Evolutionary conservation across 2,329 filamentous ascomycete genomes (phyloP), one percentile per base, ranked within the genome.

Genomic region (Penicillium sclerotiorum): DNA sequence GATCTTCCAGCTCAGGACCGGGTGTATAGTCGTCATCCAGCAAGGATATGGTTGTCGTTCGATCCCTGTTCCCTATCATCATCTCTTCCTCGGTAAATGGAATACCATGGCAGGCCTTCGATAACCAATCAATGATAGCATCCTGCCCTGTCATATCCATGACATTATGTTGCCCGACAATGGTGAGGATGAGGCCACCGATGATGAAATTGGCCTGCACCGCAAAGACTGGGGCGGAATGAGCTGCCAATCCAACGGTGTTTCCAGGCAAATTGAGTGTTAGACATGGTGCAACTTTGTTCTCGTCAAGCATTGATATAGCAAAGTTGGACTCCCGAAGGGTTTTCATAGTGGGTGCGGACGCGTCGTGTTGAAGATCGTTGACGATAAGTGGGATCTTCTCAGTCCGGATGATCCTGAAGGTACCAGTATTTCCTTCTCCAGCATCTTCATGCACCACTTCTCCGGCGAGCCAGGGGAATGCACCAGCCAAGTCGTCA

Each of bases 81-180:
- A 77, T 28, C 32, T 83, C 80, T 9, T 80, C 68, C 0, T 52
- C 30, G 0, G 74, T 77, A 56, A 81, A 80, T 0, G 50, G 27
- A 18, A 77, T 73, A 1, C 64, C 58, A 0, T 60, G 61, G 47
- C 78, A 81, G 1, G 77, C 77, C 49, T 80, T 80, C 5, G 48
- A 54, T 9, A 84, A 62, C 3, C 79, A 68, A 1, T 62, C 43
- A n/a, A 80, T 76, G 9, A 80, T 56, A 17, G 73, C 66, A 2
- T 66, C 76, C 55, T 79, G 74, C 1, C 78, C 80, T 1, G 69
- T 71, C 66, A 78, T 76, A 42, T 84, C 81, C 70, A 80, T 77
- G 1, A 67, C 64, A 18, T 73, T 71, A 52, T 84, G 81, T 17
- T 80, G 73, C 4, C 68, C 71, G 17, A 71, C 70, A 22, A 81